Percentiles rank a stretch among this genome's conserved stretches.
phyloP scores from a whole-genome alignment of 1,284 basidiomycete species.

The Cryptococcus maquisensis region DNA sequence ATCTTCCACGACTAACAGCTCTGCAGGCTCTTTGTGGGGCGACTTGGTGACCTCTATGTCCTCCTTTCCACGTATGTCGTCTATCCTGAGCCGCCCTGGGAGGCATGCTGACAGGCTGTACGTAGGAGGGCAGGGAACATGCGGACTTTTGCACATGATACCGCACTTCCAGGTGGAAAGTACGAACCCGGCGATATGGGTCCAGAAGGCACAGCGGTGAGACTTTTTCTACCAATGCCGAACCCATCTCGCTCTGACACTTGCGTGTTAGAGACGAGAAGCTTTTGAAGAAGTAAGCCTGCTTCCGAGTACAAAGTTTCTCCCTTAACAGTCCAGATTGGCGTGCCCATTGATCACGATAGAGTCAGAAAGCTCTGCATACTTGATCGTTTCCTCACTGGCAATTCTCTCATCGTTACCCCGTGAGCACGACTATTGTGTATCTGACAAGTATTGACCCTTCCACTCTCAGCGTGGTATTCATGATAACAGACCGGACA shows the following conservation, averaged over 20 bases:
- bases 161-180: constrained; percentile 76
- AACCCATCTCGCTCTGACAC: neutral
- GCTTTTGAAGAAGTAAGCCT: constrained; percentile 63
- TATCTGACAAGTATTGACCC: neutral
- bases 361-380: constrained; percentile 69
- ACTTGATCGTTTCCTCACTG: constrained; percentile 69
- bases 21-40: constrained; percentile 63
- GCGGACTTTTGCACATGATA: constrained; percentile 73
- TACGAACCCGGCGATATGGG: constrained; percentile 63
- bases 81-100: neutral
- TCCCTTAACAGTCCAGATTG: constrained; percentile 57
- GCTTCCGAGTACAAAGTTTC: neutral
- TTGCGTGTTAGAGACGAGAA: constrained; percentile 58
- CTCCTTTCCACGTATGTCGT: constrained; percentile 52
- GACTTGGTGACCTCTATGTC: constrained; percentile 74
- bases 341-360: constrained; percentile 63
- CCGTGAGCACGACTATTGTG: constrained; percentile 56
- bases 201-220: constrained; percentile 72
- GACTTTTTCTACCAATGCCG: constrained; percentile 31
- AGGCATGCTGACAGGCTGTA: neutral
- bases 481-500: constrained; percentile 63
- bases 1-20: neutral
- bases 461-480: constrained; percentile 67
- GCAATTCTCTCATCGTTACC: constrained; percentile 67
- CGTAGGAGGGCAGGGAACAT: constrained; percentile 65